Conservation (phyloP, 192 early-diverging fungal genomes). For the Coemansia sp. region DNA sequence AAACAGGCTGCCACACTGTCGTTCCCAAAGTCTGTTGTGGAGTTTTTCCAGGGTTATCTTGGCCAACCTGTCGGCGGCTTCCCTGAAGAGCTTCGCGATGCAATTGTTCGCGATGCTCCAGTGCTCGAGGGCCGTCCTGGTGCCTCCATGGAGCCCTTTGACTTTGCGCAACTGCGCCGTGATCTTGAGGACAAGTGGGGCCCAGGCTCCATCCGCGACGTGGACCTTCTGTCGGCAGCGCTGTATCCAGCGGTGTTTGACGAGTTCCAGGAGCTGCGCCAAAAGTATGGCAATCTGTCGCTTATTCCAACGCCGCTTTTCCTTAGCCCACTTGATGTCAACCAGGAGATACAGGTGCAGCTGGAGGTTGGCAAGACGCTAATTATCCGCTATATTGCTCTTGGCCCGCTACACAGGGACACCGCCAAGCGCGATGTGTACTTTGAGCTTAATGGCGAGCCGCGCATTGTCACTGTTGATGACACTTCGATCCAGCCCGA, state of each 20-base stretch:
- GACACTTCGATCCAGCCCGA: conserved; percentile 63
- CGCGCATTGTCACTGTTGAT: conserved; percentile 74
- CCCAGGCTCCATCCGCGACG: conserved; percentile 71
- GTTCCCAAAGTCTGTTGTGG: conserved; percentile 91
- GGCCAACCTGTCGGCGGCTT: conserved; percentile 95
- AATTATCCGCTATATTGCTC: conserved; percentile 87
- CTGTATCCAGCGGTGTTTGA: conserved; percentile 94
- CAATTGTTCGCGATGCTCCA: conserved; percentile 75
- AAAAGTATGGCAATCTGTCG: conserved; percentile 84
- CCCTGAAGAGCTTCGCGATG: conserved; percentile 81
- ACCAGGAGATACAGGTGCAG: conserved; percentile 86
- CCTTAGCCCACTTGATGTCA: conserved; percentile 78
- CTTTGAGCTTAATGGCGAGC: conserved; percentile 95
- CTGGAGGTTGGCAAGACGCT: conserved; percentile 85
- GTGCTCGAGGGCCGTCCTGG: conserved; percentile 86
- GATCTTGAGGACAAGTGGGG: conserved; percentile 82
- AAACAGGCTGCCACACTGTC: conserved; percentile 76
- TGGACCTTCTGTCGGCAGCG: conserved; percentile 83
- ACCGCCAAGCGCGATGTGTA: conserved; percentile 83
- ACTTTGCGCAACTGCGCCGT: conserved; percentile 72
- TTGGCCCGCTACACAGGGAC: conserved; percentile 73
- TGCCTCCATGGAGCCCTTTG: conserved; percentile 70
- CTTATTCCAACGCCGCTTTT: conserved; percentile 89
- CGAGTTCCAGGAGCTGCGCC: conserved; percentile 70
- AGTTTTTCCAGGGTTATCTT: conserved; percentile 96